Evolutionary conservation across 2,329 filamentous ascomycete genomes (phyloP), one percentile per base, ranked within the genome.

Genomic region (Neocatenulostroma microsporum): DNA sequence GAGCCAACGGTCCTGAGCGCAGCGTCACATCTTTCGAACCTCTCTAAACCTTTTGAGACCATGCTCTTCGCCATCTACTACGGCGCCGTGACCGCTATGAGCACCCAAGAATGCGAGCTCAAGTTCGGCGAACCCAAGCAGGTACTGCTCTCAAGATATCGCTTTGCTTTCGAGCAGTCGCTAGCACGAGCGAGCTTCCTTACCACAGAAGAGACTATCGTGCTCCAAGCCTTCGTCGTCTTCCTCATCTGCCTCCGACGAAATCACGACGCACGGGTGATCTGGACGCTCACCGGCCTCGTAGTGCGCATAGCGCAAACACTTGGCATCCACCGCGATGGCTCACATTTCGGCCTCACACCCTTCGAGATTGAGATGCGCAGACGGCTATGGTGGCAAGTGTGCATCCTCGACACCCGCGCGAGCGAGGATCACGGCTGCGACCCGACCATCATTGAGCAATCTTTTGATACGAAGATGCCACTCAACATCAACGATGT

Each of bases 11-110:
- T 86, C 24, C 68, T 77, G 13, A 68, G 76, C n/a, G 69, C 79
- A 1, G 69, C 76, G 23, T 70, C 69, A 25, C 74, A 78, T 37
- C 63, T 78, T 13, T 68, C 75, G 28, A 74, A 67, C 21, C 65
- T 86, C 1, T 63, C 68, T 33, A 76, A 71, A 46, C 66, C 66
- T 10, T 63, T 73, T 10, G 78, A 82, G 51, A 67, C 72, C 3
- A 56, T 80, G 18, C 56, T 81, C 2, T 80, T 82, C 48, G 61
- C 74, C 6, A 72, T 82, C 30, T 82, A 80, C 54, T 74, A 79
- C 41, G 68, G 66, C 2, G 69, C 73, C 0, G 63, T 76, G 3
- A 75, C 71, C 3, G 73, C 71, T 41, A 56, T 74, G 24, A 57
- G 61, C 1, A 42, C 62, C 1, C 56, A 67, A 14, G 67, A 78